These are phyloP conservation scores for Candolleomyces efflorescens DNA, from an alignment of 768 basidiomycete genomes.

Conservation along the genomic window DNA sequence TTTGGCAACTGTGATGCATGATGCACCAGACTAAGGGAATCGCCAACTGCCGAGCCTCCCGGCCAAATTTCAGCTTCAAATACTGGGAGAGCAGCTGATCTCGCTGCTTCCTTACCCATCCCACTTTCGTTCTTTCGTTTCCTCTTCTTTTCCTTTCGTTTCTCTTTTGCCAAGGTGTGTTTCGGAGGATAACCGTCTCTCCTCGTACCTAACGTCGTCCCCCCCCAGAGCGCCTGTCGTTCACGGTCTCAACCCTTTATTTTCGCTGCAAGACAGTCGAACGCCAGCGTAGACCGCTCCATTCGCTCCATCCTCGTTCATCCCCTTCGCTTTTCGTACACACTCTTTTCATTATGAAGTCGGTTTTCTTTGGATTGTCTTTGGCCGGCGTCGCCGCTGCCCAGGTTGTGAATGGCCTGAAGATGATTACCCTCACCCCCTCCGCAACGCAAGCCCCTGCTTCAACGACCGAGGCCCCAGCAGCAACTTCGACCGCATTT, in stretches of 20 bases:
- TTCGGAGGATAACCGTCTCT: constrained; percentile 17
- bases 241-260: constrained; percentile 35
- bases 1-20: constrained; percentile 23
- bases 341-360: constrained; percentile 57
- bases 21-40: constrained; percentile 22
- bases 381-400: constrained; percentile 55
- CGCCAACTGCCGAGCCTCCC: constrained; percentile 24
- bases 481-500: constrained; percentile 25
- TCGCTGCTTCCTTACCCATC: constrained; percentile 19
- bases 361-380: constrained; percentile 54
- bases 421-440: constrained; percentile 31
- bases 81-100: constrained; percentile 18
- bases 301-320: constrained; percentile 33
- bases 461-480: constrained; percentile 11
- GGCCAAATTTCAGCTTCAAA: constrained; percentile 25
- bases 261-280: constrained; percentile 63
- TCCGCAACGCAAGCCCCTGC: constrained; percentile 14
- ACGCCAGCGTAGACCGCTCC: constrained; percentile 71
- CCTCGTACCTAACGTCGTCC: constrained; percentile 26
- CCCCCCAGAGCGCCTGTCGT: constrained; percentile 40
- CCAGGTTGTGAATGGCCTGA: constrained; percentile 48
- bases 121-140: constrained; percentile 40
- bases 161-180: constrained; percentile 40
- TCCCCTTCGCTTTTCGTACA: constrained; percentile 29
- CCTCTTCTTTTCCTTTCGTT: constrained; percentile 33